A percentile compares a stretch with the other conserved stretches of the same genome.
phyloP scores from a whole-genome alignment of 495 filamentous ascomycete species.

The Bathelium albidoporum region DNA sequence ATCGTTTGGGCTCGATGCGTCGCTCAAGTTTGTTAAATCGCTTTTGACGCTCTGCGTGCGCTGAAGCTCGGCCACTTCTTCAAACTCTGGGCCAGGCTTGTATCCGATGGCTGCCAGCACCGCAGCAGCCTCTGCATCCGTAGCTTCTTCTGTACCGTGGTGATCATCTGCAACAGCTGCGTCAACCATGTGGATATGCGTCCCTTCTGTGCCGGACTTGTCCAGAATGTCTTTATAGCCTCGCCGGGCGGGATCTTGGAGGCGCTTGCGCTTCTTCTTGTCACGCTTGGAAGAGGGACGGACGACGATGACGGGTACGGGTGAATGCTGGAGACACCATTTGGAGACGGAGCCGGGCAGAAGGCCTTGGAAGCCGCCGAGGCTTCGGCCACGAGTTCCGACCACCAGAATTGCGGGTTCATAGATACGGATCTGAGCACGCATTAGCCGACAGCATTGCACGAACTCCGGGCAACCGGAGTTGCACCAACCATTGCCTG shows the following conservation, averaged over 20 bases:
- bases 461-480: background rate
- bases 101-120: conserved; percentile 29
- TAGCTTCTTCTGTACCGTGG: conserved; percentile 1
- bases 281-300: conserved; percentile 79
- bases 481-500: conserved; percentile 67
- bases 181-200: conserved; percentile 5
- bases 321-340: conserved; percentile 91
- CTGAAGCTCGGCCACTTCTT: conserved; percentile 1
- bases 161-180: conserved; percentile 16
- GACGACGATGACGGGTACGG: conserved; percentile 94
- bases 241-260: conserved; percentile 63
- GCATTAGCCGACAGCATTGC: background rate
- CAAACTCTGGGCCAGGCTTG: conserved; percentile 8
- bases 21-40: background rate
- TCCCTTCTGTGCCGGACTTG: conserved; percentile 34
- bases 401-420: conserved; percentile 94
- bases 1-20: conserved; percentile 6
- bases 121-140: conserved; percentile 26
- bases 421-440: conserved; percentile 72
- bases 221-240: conserved; percentile 74
- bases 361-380: conserved; percentile 84
- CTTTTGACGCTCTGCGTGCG: background rate
- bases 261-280: conserved; percentile 86
- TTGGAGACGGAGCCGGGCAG: conserved; percentile 89
- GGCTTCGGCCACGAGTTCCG: conserved; percentile 75